A percentile compares a stretch with the other conserved stretches of the same genome.
Evolutionary conservation across 495 filamentous ascomycete species (phyloP).

Genomic region (Trypethelium eluteriae): DNA sequence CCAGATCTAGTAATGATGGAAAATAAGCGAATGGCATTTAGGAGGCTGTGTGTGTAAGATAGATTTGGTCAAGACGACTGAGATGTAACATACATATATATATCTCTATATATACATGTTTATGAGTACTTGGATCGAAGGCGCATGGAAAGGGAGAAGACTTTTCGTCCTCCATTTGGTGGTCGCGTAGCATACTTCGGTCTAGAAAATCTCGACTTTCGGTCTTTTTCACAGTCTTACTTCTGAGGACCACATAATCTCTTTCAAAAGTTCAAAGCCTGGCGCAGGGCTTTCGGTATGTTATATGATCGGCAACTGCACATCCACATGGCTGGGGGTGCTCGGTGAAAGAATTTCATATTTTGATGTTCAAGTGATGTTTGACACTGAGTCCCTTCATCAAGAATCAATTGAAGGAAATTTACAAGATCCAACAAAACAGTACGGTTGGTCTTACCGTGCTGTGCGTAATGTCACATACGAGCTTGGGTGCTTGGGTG

Average conservation of each 20-base stretch:
- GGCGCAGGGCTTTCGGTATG: no score
- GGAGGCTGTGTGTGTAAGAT: not conserved
- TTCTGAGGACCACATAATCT: no score
- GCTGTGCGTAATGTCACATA: no score
- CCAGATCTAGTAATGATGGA: conserved; percentile 6
- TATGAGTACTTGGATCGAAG: not conserved
- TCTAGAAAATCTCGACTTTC: conserved; percentile 6
- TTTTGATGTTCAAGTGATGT: no score
- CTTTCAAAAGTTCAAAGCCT: no score
- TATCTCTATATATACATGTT: not conserved
- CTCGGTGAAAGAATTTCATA: no score
- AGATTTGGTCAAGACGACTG: not conserved
- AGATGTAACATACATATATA: not conserved
- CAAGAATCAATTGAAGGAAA: no score
- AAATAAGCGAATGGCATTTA: not conserved
- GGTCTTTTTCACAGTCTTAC: not conserved
- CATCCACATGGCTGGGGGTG: no score
- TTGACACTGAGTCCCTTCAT: no score
- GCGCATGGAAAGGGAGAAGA: not conserved
- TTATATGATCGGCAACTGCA: no score
- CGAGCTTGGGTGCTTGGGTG: not conserved
- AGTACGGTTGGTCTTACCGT: no score
- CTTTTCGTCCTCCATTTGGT: not conserved
- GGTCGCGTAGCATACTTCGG: not conserved
- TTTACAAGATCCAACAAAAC: no score